Evolutionary conservation across 2,329 filamentous ascomycete genomes (phyloP), one percentile per base, ranked within the genome.

Genomic region (Colletotrichum chlorophyti): DNA sequence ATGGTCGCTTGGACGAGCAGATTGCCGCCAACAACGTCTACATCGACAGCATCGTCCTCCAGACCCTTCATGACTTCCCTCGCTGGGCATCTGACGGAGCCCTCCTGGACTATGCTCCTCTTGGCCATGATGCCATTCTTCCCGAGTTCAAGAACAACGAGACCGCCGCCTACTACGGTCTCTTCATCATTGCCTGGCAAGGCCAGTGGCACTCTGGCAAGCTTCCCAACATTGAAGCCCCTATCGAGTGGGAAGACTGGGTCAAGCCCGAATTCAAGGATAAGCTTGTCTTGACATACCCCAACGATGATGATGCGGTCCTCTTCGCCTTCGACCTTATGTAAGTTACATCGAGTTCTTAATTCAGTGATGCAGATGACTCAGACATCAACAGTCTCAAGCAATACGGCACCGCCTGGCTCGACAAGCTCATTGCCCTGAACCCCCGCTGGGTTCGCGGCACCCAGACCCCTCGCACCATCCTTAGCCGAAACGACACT

Each of bases 301-400:
- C 83, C 9, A 83, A 84, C 58, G 83, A 85, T 35, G 83, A 85
- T 37, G 83, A 85, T 51, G 82, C 83, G 0, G 76, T 85, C 3
- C 69, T 82, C 0, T 84, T 73, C 37, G 76, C 77, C 3, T 83
- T 80, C 37, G 72, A 82, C 35, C 68, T 81, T 2, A 76, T 84
- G 76, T 78, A 66, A 71, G 74, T 65, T 12, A 9, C 2, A 7
- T 5, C 2, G 9, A 23, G 6, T 8, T n/a, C 17, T 34, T 5
- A 2, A 6, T 2, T 7, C 23, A 9, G n/a, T 10, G 3, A 17
- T n/a, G 50, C n/a, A 32, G 7, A 19, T 26, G 32, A 45, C 61
- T 29, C 14, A 17, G 5, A 3, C 2, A 26, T 4, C 34, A 6
- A 23, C 38, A 76, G 72, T 14, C 64, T 77, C 58, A 59, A 73